These are phyloP conservation scores for Escovopsis sp. DNA, from an alignment of 2,329 filamentous ascomycete species.

Conservation along the genomic window DNA sequence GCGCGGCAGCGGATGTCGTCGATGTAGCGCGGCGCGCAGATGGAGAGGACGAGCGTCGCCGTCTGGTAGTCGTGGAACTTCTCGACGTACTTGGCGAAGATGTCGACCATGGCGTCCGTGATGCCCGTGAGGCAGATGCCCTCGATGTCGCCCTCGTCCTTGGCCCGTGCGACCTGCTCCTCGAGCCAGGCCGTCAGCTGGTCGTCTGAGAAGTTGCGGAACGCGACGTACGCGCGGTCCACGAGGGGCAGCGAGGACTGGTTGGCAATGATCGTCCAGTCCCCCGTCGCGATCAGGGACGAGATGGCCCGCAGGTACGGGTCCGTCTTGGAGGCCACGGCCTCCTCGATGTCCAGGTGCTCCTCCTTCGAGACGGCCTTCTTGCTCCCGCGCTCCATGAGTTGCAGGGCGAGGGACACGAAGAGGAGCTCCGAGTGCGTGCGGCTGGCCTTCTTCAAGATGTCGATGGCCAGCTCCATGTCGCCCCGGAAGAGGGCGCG, in stretches of 20 bases:
- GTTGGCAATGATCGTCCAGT: slow-evolving; percentile 61
- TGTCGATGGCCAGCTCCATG: slow-evolving; percentile 50
- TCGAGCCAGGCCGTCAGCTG: slow-evolving; percentile 53
- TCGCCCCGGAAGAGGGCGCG: slow-evolving; percentile 62
- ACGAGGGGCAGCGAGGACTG: slow-evolving; percentile 59
- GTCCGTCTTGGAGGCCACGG: slow-evolving; percentile 50
- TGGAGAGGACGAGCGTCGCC: slow-evolving; percentile 58
- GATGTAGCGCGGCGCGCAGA: slow-evolving; percentile 62
- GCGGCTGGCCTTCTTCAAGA: slow-evolving; percentile 53
- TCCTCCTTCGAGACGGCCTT: slow-evolving; percentile 24
- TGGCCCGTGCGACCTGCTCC: slow-evolving; percentile 45
- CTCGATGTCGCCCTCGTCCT: slow-evolving; percentile 56
- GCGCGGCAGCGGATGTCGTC: slow-evolving; percentile 60
- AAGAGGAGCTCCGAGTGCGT: slow-evolving; percentile 51
- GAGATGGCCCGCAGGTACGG: slow-evolving; percentile 70
- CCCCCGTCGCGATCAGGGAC: slow-evolving; percentile 58
- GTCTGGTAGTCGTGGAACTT: slow-evolving; percentile 69
- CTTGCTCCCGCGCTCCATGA: slow-evolving; percentile 37
- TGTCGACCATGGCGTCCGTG: slow-evolving; percentile 55
- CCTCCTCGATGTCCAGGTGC: slow-evolving; percentile 43
- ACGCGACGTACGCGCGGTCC: slow-evolving; percentile 60
- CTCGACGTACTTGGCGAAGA: slow-evolving; percentile 61
- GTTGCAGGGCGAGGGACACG: slow-evolving; percentile 50
- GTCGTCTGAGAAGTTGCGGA: slow-evolving; percentile 49
- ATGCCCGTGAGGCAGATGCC: slow-evolving; percentile 68